These are phyloP conservation scores for Pythium rhizo-oryzae DNA, from an alignment of 352 stramenopile species.

Conservation along the genomic window DNA sequence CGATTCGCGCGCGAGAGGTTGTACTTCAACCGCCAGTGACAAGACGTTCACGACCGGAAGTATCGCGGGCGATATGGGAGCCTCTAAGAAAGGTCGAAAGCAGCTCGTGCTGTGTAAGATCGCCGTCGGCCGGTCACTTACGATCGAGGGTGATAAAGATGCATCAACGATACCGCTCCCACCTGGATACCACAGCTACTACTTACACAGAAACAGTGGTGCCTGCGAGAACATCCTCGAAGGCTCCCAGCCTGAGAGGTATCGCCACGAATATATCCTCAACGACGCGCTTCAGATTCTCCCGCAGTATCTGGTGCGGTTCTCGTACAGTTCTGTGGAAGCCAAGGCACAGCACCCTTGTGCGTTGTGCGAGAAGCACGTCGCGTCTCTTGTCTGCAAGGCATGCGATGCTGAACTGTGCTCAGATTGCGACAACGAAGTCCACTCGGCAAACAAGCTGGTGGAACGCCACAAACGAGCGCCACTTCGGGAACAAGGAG, in stretches of 20 bases:
- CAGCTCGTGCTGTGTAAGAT: slow-evolving; percentile 82
- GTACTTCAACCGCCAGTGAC: no score
- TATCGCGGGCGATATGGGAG: slow-evolving; percentile 38
- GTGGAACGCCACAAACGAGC: slow-evolving; percentile 67
- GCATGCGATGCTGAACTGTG: slow-evolving; percentile 77
- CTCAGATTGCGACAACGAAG: slow-evolving; percentile 58
- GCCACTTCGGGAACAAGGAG: slow-evolving; percentile 30
- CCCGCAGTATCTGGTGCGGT: slow-evolving; percentile 73
- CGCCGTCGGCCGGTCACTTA: slow-evolving; percentile 61
- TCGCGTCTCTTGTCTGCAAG: slow-evolving; percentile 53
- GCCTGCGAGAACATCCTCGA: background rate
- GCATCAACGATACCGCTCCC: slow-evolving; percentile 40
- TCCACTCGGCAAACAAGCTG: slow-evolving; percentile 85
- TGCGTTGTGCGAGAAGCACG: slow-evolving; percentile 64
- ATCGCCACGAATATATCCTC: slow-evolving; percentile 77
- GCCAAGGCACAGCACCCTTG: slow-evolving; percentile 37
- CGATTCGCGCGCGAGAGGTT: slow-evolving; percentile 37
- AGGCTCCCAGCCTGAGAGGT: background rate
- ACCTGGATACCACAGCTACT: slow-evolving; percentile 76
- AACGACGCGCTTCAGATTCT: slow-evolving; percentile 64
- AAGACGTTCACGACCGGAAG: slow-evolving; percentile 72
- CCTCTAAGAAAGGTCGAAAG: slow-evolving; percentile 29
- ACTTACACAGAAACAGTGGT: slow-evolving; percentile 31
- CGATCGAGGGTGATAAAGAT: slow-evolving; percentile 51
- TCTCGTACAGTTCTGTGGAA: slow-evolving; percentile 45